These are phyloP conservation scores for Corrigiola litoralis DNA, from an alignment of 179 eudicot species.

Conservation along the genomic window DNA sequence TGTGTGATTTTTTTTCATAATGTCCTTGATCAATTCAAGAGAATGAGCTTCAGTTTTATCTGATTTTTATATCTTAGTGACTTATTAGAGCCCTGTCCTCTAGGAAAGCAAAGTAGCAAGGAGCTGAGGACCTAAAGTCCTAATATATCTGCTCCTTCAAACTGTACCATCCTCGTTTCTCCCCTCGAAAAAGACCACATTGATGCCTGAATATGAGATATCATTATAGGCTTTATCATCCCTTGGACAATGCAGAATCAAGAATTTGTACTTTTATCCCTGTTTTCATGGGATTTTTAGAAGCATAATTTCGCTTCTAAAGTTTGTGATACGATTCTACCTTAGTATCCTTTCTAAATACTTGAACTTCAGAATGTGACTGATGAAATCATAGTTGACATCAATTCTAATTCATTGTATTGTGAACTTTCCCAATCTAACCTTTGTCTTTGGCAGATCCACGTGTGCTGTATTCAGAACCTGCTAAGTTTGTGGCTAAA, in stretches of 20 bases:
- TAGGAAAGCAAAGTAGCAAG: neutral
- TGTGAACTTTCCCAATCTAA: slow-evolving; percentile 5
- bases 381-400: neutral
- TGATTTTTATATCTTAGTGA: neutral
- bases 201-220: neutral
- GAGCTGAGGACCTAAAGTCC: too few relatives aligned
- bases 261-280: too few relatives aligned
- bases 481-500: slow-evolving; percentile 90
- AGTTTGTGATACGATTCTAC: neutral
- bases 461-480: slow-evolving; percentile 90
- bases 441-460: slow-evolving; percentile 51
- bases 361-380: neutral
- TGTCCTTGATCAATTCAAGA: neutral
- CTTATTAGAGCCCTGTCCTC: neutral
- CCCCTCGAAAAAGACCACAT: too few relatives aligned
- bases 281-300: neutral
- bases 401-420: neutral
- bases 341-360: neutral
- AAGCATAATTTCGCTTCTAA: neutral
- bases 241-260: neutral
- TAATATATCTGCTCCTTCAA: too few relatives aligned
- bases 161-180: too few relatives aligned
- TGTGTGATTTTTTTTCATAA: neutral
- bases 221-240: neutral
- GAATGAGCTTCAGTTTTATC: neutral